Evolutionary conservation across 1,139 yeast genomes (phyloP).

Genomic region (Saccharomyces hybrid): DNA sequence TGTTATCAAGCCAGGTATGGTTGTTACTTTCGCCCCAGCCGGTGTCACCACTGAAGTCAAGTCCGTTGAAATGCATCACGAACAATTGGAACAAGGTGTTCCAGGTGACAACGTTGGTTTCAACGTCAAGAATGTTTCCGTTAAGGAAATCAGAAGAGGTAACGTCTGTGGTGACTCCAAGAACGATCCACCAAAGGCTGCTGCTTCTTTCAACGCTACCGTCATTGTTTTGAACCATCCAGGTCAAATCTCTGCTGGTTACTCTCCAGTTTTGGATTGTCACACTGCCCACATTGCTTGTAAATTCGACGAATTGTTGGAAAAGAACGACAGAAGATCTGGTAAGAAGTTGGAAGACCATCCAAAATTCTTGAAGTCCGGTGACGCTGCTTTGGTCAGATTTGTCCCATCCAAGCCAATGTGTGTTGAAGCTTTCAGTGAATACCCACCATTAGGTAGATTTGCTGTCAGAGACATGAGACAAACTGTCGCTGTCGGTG

Average conservation of each 20-base stretch:
- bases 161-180: slow-evolving; percentile 93
- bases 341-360: slow-evolving; percentile 78
- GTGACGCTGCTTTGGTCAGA: slow-evolving; percentile 91
- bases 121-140: slow-evolving; percentile 93
- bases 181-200: slow-evolving; percentile 86
- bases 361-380: slow-evolving; percentile 85
- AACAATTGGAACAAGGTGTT: slow-evolving; percentile 72
- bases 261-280: slow-evolving; percentile 88
- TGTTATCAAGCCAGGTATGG: slow-evolving; percentile 86
- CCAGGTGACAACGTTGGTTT: slow-evolving; percentile 96
- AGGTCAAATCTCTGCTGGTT: slow-evolving; percentile 88
- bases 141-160: slow-evolving; percentile 91
- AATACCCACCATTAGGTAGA: slow-evolving; percentile 98
- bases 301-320: slow-evolving; percentile 74
- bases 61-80: slow-evolving; percentile 94
- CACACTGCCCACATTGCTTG: slow-evolving; percentile 82
- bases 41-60: slow-evolving; percentile 90
- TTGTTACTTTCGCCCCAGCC: slow-evolving; percentile 84
- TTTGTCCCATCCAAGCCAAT: slow-evolving; percentile 91
- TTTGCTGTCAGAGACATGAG: slow-evolving; percentile 99
- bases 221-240: slow-evolving; percentile 89
- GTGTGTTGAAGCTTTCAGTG: slow-evolving; percentile 95
- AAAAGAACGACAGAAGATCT: slow-evolving; percentile 90
- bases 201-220: slow-evolving; percentile 81
- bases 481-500: slow-evolving; percentile 99